Evolutionary conservation across 805 yeast genomes (phyloP), one percentile per base, ranked within the genome.

Genomic region (Suhomyces vadensis): DNA sequence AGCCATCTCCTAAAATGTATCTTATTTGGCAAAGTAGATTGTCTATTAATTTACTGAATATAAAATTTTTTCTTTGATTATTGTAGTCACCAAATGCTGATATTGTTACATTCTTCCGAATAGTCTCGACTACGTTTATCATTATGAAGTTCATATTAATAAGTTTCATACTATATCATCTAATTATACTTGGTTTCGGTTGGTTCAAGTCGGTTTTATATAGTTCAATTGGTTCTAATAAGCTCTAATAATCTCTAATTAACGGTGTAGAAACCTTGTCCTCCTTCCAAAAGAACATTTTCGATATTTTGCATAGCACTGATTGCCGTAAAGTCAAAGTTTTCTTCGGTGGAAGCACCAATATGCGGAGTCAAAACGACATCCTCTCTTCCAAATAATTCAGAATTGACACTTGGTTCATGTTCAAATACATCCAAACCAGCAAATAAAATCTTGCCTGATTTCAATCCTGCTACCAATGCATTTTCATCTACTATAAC

Each of bases 391-490:
- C 67, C 64, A 27, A 75, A 50, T 31, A 83, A 70, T 25, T 71
- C 78, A 10, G 69, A 65, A 47, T 77, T 73, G 14, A 83, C 74
- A 0, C 53, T 39, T 5, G 87, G 87, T 61, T 87, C 95, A 19
- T 77, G 60, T 46, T 77, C 81, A 59, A 68, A 85, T 4, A 87
- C 95, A 55, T 87, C 95, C 24, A 85, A 58, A 0, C 92, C 94
- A 6, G 83, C 87, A 56, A 82, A 78, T 6, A 75, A 63, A 2
- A 87, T 71, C 42, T 81, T 75, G 0, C 87, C 88, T 6, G 72
- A 53, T 44, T 81, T 71, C 42, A 87, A 67, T 0, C 83, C 91
- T 4, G 65, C 71, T 8, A 85, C 68, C 38, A 86, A 62, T 2
- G 80, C 90, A n/a, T 75, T 70, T 53, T 83, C 89, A 52, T 85